Percentiles rank a stretch among this genome's conserved stretches.
These are phyloP conservation scores for Cephaloascus albidus DNA, from an alignment of 805 yeast genomes.

Conservation along the genomic window DNA sequence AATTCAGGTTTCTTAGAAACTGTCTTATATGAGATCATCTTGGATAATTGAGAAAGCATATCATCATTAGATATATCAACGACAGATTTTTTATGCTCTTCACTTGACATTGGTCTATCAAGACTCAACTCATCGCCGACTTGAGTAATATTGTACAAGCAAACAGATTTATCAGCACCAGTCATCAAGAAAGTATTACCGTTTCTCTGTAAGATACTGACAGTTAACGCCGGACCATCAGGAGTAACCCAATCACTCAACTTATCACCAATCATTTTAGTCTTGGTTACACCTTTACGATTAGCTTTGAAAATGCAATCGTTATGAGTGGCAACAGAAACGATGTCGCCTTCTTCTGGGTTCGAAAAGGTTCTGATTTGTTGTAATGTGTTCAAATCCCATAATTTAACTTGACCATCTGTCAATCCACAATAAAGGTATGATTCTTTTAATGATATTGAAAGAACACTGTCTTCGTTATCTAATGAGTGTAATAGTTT, in stretches of 20 bases:
- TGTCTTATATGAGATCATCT: constrained; percentile 61
- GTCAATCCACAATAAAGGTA: constrained; percentile 78
- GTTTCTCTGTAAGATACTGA: constrained; percentile 33
- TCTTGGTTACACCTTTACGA: constrained; percentile 35
- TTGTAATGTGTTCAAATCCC: constrained; percentile 84
- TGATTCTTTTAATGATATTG: constrained; percentile 54
- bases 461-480: constrained; percentile 62
- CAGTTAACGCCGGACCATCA: constrained; percentile 48
- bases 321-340: constrained; percentile 46
- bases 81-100: not conserved
- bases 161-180: constrained; percentile 66
- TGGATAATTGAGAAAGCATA: constrained; percentile 51
- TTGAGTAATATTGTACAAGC: constrained; percentile 55
- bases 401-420: constrained; percentile 65
- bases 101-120: not conserved
- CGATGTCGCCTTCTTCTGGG: constrained; percentile 39
- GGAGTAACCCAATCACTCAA: constrained; percentile 41
- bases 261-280: constrained; percentile 39
- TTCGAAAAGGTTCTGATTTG: constrained; percentile 34
- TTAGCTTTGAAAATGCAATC: constrained; percentile 60
- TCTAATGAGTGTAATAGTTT: constrained; percentile 28
- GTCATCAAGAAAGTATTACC: constrained; percentile 42
- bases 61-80: constrained; percentile 42
- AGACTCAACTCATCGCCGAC: constrained; percentile 6
- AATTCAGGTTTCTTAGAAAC: constrained; percentile 67